Evolutionary conservation across 768 basidiomycete genomes (phyloP), one percentile per base, ranked within the genome.

Genomic region (Tulasnella sp.): DNA sequence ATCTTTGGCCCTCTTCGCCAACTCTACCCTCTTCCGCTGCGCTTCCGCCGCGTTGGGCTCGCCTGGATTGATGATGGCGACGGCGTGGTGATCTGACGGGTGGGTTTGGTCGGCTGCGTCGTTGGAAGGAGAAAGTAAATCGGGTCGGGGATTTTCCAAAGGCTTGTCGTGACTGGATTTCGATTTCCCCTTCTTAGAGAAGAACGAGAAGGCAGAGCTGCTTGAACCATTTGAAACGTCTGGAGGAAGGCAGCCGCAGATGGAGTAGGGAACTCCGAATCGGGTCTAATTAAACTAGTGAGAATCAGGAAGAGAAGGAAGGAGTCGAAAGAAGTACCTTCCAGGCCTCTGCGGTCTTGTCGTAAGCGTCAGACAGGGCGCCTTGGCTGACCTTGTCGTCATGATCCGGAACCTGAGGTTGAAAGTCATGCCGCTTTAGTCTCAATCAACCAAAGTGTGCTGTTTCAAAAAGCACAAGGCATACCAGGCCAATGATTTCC

Each of bases 211-310:
- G 36, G 19, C 5, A 31, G 58, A 75, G 36, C 34, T 21, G 42
- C 62, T 52, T 44, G 80, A 75, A 38, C 42, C 71, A 24, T 31
- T 39, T 21, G 46, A 9, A 52, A 56, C 34, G n/a, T 44, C 75
- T 24, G 81, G 81, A 14, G 89, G 83, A 0, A 89, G 87, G 82
- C 91, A 92, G 3, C 91, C 91, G 79, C 91, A 92, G 80, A 89
- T 87, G 74, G 86, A 88, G 84, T 92, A 92, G 1, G 87, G 85
- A 8, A 88, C 84, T 68, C 86, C 85, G 83, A 89, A 92, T 16
- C 90, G 89, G 18, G 85, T 80, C 83, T 89, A 36, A 31, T 31
- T 27, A 56, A 31, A 16, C 16, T 10, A 12, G 80, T 14, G 12
- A 42, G 36, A 39, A n/a, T 3, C 12, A 16, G 24, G 19, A 27